These are phyloP conservation scores for Naganishia onofrii DNA, from an alignment of 768 basidiomycete genomes.

Conservation along the genomic window DNA sequence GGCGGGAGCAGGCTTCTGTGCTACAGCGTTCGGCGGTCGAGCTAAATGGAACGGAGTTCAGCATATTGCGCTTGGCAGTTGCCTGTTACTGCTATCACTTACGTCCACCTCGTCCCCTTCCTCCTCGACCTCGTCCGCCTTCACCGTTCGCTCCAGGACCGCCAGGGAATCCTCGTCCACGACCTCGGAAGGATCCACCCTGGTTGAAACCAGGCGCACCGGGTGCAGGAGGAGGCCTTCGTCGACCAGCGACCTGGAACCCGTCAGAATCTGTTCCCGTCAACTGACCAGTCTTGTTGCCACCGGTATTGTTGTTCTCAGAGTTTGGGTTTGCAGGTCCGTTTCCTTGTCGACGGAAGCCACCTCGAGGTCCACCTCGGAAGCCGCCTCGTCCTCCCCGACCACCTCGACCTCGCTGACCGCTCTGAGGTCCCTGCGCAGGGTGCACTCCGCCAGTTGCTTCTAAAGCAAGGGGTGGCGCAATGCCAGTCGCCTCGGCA, in stretches of 20 bases:
- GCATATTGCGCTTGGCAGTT: neutral
- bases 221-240: constrained; percentile 10
- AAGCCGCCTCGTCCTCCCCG: constrained; percentile 6
- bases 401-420: constrained; percentile 12
- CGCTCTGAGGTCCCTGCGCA: constrained; percentile 3
- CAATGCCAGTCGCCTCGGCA: neutral
- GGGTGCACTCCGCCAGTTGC: constrained; percentile 9
- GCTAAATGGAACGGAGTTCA: neutral
- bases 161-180: constrained; percentile 13
- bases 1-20: neutral
- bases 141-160: constrained; percentile 3
- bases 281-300: neutral
- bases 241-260: constrained; percentile 30
- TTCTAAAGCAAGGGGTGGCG: neutral
- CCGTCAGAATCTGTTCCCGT: constrained; percentile 24
- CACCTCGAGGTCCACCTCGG: constrained; percentile 12
- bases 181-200: constrained; percentile 24
- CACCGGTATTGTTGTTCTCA: neutral
- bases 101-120: constrained; percentile 18
- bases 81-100: neutral
- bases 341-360: constrained; percentile 1
- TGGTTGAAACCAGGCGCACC: neutral
- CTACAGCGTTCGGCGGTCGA: neutral
- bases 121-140: constrained; percentile 20
- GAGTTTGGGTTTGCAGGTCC: neutral